Percentiles rank a stretch among this genome's conserved stretches.
Evolutionary conservation across 768 basidiomycete genomes (phyloP).

Genomic region (Kwoniella sp.): DNA sequence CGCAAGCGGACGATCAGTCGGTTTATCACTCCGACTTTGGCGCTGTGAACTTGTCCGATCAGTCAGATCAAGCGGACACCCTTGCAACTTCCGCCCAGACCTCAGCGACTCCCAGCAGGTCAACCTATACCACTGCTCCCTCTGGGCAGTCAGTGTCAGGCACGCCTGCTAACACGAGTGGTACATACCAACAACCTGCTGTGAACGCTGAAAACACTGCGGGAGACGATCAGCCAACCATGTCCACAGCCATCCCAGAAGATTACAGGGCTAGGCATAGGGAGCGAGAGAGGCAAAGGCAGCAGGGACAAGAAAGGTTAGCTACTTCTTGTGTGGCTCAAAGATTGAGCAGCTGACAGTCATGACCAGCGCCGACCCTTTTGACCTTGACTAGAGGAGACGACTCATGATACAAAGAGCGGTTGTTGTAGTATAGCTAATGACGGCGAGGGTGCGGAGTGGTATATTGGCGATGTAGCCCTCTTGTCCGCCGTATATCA

Average conservation of each 20-base stretch:
- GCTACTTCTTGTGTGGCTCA: too few relatives aligned
- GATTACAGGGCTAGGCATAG: conserved; percentile 37
- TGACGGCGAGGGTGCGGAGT: neutral
- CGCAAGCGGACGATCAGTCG: neutral
- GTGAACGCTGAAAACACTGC: neutral
- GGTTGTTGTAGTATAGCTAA: neutral
- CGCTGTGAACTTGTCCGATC: neutral
- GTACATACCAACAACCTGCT: too few relatives aligned
- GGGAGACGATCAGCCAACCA: neutral
- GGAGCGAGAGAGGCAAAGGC: conserved; percentile 17
- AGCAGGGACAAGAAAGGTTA: too few relatives aligned
- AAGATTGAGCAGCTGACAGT: conserved; percentile 10
- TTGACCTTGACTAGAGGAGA: conserved; percentile 7
- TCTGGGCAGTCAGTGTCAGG: too few relatives aligned
- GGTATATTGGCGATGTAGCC: too few relatives aligned
- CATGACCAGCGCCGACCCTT: conserved; percentile 1
- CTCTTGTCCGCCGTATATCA: too few relatives aligned
- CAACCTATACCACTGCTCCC: too few relatives aligned
- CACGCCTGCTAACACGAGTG: neutral
- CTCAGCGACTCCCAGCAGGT: neutral
- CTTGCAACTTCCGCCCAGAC: neutral
- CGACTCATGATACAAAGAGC: neutral
- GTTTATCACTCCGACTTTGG: neutral
- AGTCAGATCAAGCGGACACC: neutral
- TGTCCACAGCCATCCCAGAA: conserved; percentile 32